Percentiles rank a stretch among this genome's conserved stretches.
Conservation (phyloP, 768 basidiomycete genomes). For the Hygrocybe coccinea region DNA sequence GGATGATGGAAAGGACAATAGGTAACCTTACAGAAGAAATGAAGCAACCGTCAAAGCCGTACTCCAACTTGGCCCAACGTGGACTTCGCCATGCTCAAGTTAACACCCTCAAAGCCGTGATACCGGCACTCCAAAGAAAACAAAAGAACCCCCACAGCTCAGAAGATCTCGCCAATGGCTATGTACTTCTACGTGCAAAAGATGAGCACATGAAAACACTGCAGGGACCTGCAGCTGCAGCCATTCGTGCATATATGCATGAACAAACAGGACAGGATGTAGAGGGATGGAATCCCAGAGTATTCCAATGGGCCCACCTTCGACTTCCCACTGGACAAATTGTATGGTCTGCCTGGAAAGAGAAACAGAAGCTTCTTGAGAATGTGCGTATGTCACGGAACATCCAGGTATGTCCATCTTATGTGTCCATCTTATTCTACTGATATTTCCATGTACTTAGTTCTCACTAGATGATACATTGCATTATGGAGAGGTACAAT, state of each 20-base stretch:
- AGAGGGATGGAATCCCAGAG: background rate
- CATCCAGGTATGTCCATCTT: background rate
- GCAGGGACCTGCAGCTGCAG: background rate
- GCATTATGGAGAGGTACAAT: constrained; percentile 15
- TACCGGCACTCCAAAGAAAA: background rate
- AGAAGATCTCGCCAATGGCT: background rate
- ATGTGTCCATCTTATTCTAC: background rate
- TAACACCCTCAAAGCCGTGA: constrained; percentile 14
- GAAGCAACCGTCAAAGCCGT: constrained; percentile 4
- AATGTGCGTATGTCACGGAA: constrained; percentile 4
- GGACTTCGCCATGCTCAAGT: constrained; percentile 7
- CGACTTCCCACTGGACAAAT: constrained; percentile 24
- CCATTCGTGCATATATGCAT: background rate
- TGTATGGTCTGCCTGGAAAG: constrained; percentile 19
- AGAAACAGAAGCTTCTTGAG: constrained; percentile 1
- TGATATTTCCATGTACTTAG: too few relatives aligned
- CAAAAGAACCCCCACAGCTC: constrained; percentile 12
- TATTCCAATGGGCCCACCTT: constrained; percentile 18
- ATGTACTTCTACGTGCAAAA: constrained; percentile 6
- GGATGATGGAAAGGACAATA: constrained; percentile 7
- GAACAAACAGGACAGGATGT: constrained; percentile 6
- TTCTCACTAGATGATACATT: too few relatives aligned
- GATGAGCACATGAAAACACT: background rate
- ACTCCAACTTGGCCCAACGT: constrained; percentile 7
- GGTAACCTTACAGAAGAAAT: constrained; percentile 7